phyloP scores from a whole-genome alignment of 495 filamentous ascomycete genomes.

The Trichocladium uniseriatum region DNA sequence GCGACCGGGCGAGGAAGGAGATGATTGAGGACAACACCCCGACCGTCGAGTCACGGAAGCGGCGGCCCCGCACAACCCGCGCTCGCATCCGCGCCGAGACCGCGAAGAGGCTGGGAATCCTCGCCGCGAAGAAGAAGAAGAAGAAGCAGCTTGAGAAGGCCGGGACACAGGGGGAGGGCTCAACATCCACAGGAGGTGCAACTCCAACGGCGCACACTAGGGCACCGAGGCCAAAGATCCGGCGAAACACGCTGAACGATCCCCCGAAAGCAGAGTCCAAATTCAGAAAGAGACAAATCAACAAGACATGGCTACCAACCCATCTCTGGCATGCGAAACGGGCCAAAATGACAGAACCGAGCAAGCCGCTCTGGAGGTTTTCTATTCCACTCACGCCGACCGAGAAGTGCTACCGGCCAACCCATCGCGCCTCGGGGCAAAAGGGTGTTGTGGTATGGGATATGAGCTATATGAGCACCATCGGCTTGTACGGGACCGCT shows the following conservation, averaged over 20 bases:
- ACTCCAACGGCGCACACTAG: slow-evolving; percentile 31
- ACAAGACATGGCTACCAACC: slow-evolving; percentile 92
- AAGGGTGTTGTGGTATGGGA: slow-evolving; percentile 72
- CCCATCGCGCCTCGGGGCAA: slow-evolving; percentile 63
- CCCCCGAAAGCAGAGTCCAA: slow-evolving; percentile 58
- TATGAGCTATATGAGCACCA: slow-evolving; percentile 87
- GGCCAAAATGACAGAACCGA: slow-evolving; percentile 73
- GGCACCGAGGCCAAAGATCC: slow-evolving; percentile 53
- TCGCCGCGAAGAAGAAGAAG: slow-evolving; percentile 49
- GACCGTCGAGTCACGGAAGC: slow-evolving; percentile 59
- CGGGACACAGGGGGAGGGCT: slow-evolving; percentile 8
- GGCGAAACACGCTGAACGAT: slow-evolving; percentile 57
- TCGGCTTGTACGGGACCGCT: slow-evolving; percentile 62
- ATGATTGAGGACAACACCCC: slow-evolving; percentile 91
- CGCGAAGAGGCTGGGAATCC: slow-evolving; percentile 57
- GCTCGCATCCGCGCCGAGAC: slow-evolving; percentile 74
- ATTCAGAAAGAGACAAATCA: slow-evolving; percentile 74
- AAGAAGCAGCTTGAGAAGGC: slow-evolving; percentile 44
- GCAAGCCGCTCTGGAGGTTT: slow-evolving; percentile 80
- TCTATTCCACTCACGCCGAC: slow-evolving; percentile 73
- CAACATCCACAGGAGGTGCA: not conserved
- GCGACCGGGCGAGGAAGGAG: slow-evolving; percentile 62
- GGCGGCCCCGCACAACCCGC: slow-evolving; percentile 57
- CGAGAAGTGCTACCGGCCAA: slow-evolving; percentile 79
- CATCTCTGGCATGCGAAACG: slow-evolving; percentile 91